Base-by-base conservation (phyloP, 495 filamentous ascomycete genomes). In the Lineolata rhizophorae region DNA sequence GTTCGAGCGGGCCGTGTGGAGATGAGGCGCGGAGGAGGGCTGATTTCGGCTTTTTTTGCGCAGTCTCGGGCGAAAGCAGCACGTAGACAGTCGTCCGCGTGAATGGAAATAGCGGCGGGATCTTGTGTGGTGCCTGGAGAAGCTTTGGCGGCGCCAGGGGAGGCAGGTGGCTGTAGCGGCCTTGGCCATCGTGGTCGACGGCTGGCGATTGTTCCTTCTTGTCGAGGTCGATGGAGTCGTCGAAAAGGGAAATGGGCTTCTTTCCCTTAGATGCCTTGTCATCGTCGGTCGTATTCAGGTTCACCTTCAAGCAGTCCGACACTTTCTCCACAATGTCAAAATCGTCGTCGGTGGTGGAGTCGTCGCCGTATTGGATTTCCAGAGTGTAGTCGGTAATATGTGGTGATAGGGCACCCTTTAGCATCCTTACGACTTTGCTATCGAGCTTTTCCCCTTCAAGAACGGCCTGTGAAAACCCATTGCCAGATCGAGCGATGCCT, bases 391-490 rank as follows among this genome's bases (percentile, higher is more conserved):
- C 58, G 15, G 40, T 55, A 28, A 74, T 47, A 37, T 77, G 67
- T 1, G 70, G 67, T 3, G 60, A 60, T 18, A 80, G 42, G 0
- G 69, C 68, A 0, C 62, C 71, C 40, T 78, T 77, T 27, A 82
- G 50, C 68, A 80, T 78, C 5, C 72, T 58, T 5, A 80, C 57
- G 3, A 79, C 58, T 45, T 74, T 75, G 32, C 47, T 56, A 36
- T 71, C 64, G 35, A 72, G 57, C 38, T 62, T 60, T 35, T 78
- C 73, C 6, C 55, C 51, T 17, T 57, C 45, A 4, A 55, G 54
- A 0, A 77, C 72, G 0, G 59, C 42, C 46, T 77, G 72, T 1
- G 66, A 54, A 38, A 76, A 74, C 5, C 75, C 75, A 41, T 69
- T 68, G 3, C 72, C 73, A 19, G 70, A 68, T 26, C 61, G 52